Conservation (phyloP, 2,329 filamentous ascomycete species). For the Davidsoniella virescens region DNA sequence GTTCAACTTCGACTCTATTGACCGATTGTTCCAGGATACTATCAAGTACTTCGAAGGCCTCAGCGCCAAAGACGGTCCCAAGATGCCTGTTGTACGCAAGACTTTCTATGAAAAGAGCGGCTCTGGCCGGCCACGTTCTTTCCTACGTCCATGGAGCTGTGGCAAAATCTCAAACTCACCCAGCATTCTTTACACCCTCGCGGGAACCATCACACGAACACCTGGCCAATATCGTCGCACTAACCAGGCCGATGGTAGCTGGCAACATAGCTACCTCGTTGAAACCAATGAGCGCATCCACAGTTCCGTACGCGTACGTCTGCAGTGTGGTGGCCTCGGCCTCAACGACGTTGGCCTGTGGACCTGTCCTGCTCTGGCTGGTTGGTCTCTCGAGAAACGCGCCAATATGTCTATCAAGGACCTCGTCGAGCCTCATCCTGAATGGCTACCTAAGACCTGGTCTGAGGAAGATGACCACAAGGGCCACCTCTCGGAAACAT, state of each 20-base stretch:
- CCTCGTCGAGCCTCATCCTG: neutral
- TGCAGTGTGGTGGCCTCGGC: constrained; percentile 33
- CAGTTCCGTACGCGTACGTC: constrained; percentile 35
- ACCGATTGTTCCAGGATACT: constrained; percentile 12
- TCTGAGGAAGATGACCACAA: constrained; percentile 14
- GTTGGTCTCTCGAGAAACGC: constrained; percentile 24
- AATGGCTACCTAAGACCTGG: constrained; percentile 7
- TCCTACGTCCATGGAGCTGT: constrained; percentile 31
- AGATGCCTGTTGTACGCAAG: constrained; percentile 31
- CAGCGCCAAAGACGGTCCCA: constrained; percentile 30
- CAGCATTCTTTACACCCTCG: constrained; percentile 27
- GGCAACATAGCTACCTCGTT: constrained; percentile 25
- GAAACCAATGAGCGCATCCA: constrained; percentile 41
- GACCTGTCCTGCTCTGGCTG: constrained; percentile 28
- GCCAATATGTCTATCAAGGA: neutral
- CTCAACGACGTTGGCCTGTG: constrained; percentile 32
- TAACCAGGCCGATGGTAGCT: constrained; percentile 24
- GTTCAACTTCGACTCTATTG: constrained; percentile 27
- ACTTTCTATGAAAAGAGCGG: neutral
- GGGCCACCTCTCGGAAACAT: constrained; percentile 13
- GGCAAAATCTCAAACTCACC: constrained; percentile 27
- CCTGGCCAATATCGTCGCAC: constrained; percentile 33
- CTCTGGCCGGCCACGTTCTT: neutral
- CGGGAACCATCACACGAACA: constrained; percentile 27
- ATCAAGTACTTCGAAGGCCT: constrained; percentile 19